These are phyloP conservation scores for Phytophthora citricola DNA, from an alignment of 352 stramenopile species.

Conservation along the genomic window DNA sequence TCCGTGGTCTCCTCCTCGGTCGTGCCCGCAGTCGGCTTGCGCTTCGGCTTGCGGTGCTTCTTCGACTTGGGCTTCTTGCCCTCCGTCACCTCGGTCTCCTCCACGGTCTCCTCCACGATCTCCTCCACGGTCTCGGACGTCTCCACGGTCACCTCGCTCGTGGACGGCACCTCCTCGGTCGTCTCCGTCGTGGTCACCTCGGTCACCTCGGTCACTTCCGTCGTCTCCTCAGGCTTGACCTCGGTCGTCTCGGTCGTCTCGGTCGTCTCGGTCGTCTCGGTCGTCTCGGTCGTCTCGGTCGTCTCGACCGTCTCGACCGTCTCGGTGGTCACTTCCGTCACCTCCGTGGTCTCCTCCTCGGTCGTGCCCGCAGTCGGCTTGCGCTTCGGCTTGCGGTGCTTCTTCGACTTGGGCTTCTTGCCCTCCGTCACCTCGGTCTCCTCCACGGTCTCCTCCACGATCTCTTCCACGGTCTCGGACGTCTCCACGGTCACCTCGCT, in stretches of 20 bases:
- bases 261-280: background rate
- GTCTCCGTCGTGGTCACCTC: slow-evolving; percentile 6
- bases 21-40: background rate
- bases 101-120: too few species aligned
- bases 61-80: slow-evolving; percentile 2
- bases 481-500: background rate
- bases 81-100: slow-evolving; percentile 4
- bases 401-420: background rate
- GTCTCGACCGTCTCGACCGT: slow-evolving; percentile 4
- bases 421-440: background rate
- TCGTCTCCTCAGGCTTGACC: slow-evolving; percentile 7
- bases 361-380: background rate
- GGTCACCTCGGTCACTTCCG: slow-evolving; percentile 7
- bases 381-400: background rate
- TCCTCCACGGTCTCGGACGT: slow-evolving; percentile 11
- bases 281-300: slow-evolving; percentile 8
- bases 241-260: background rate
- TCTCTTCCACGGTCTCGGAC: background rate
- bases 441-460: background rate
- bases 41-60: slow-evolving; percentile 3
- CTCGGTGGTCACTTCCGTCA: slow-evolving; percentile 12
- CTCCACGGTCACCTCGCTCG: background rate
- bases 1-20: slow-evolving; percentile 5
- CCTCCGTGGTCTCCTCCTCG: slow-evolving; percentile 9
- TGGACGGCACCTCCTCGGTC: background rate